phyloP scores from a whole-genome alignment of 176 grass and related monocot species.

The Paspalum vaginatum region DNA sequence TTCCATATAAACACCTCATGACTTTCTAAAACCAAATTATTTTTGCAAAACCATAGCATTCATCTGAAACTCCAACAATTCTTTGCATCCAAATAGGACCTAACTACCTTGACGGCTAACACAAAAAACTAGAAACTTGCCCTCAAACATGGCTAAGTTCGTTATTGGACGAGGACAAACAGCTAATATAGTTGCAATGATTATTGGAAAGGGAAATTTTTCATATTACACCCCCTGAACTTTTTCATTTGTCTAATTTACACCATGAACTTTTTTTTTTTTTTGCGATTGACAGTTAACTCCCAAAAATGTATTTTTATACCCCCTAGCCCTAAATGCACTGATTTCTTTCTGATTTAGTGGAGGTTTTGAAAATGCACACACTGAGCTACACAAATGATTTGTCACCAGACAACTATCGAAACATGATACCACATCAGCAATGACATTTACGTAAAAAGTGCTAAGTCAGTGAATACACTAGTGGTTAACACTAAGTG shows the following conservation, averaged over 20 bases:
- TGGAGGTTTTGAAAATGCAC: not conserved
- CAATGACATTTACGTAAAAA: no score
- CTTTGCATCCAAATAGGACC: no score
- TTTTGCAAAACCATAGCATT: no score
- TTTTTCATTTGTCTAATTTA: not conserved
- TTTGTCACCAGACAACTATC: not conserved
- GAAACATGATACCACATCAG: not conserved
- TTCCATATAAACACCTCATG: no score
- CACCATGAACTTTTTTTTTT: no score
- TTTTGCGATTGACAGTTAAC: no score
- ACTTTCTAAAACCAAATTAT: no score
- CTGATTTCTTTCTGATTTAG: not conserved
- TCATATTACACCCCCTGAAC: not conserved
- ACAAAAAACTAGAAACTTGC: not conserved
- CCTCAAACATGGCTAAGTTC: not conserved
- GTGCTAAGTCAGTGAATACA: no score
- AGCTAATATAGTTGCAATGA: not conserved
- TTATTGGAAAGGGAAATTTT: not conserved
- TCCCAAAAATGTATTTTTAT: not conserved
- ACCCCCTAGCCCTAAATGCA: no score
- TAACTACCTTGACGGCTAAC: no score
- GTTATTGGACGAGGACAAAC: not conserved
- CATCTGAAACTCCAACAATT: no score
- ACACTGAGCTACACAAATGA: not conserved
- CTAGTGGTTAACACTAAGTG: no score